Base-by-base conservation (phyloP, 129 eudicot species). In the Flaveria trinervia region DNA sequence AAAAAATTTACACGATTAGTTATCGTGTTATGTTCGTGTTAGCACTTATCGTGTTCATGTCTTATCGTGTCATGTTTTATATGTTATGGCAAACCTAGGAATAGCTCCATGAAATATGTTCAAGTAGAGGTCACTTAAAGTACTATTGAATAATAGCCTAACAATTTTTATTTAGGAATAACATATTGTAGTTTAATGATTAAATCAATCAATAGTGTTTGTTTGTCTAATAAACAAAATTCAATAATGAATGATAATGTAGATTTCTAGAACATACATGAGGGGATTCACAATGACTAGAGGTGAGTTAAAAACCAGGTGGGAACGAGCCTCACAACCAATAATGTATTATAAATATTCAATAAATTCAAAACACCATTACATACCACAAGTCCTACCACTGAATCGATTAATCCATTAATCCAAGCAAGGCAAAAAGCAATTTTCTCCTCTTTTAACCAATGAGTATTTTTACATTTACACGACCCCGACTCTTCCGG, bases 241-340 rank as follows among this genome's bases (percentile, higher is more conserved):
- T 26, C 30, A 26, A 26, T 26, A 3, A 26, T 28, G 36, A 23
- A 59, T 59, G 25, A 12, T 9, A 25, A 23, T 15, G 14, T 13
- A 28, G 52, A 2, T 12, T 72, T 2, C 7, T 9, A 55, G 70
- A 54, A 36, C 36, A 67, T 86, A 93, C 97, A 96, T 90, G 76
- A 90, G 96, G 75, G 97, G 97, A 51, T 88, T 84, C 30, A 90
- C 97, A 70, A 93, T 71, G 76, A 88, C 93, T 17, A 89, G 90
- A 69, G 98, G 98, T 81, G 97, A 80, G 71, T 85, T 90, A 97
- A 97, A 78, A 93, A 93, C 98, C 98, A 93, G 39, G 98, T 93
- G 50, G 90, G 86, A 83, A 93, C 96, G 5, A 93, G 93, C 90
- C 98, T 87, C 43, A 79, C 92, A 82, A 90, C 88, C 89, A 93